Evolutionary conservation across 2,329 filamentous ascomycete genomes (phyloP).

Genomic region (Phialemonium atrogriseum): DNA sequence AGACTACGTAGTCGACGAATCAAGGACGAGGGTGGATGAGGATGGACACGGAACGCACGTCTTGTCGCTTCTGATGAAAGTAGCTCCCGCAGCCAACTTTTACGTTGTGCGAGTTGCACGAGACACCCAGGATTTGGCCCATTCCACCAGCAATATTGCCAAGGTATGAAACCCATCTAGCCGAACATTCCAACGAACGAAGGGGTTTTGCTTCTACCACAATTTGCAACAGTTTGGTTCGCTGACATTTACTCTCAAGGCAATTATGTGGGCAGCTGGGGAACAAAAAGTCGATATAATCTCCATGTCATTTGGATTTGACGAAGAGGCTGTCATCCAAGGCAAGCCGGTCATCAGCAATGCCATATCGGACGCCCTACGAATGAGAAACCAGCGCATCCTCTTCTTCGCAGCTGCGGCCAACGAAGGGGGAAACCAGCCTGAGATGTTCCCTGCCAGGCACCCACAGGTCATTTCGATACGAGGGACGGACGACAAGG

Average conservation of each 20-base stretch:
- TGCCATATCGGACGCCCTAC: slow-evolving; percentile 3
- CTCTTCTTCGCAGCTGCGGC: slow-evolving; percentile 5
- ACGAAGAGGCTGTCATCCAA: slow-evolving; percentile 1
- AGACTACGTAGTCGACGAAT: neutral
- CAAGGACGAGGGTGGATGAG: neutral
- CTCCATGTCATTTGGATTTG: slow-evolving; percentile 5
- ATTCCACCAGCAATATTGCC: slow-evolving; percentile 1
- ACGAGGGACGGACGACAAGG: slow-evolving; percentile 5
- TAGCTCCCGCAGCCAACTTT: slow-evolving; percentile 1
- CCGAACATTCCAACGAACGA: too few relatives aligned
- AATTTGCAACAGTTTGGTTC: too few relatives aligned
- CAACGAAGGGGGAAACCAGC: slow-evolving; percentile 4
- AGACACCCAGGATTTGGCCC: neutral
- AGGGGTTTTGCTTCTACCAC: too few relatives aligned
- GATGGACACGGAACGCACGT: slow-evolving; percentile 4
- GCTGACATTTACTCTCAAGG: neutral
- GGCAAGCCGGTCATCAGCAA: slow-evolving; percentile 4
- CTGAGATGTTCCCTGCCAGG: slow-evolving; percentile 5
- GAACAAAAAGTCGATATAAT: slow-evolving; percentile 2
- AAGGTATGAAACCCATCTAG: too few relatives aligned
- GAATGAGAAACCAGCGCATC: slow-evolving; percentile 1
- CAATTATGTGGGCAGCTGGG: slow-evolving; percentile 1
- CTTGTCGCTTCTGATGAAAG: slow-evolving; percentile 4
- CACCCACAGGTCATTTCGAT: slow-evolving; percentile 5
- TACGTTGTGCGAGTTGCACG: slow-evolving; percentile 1